Conservation (phyloP, 2,329 filamentous ascomycete genomes). For the Penicillium digitatum region DNA sequence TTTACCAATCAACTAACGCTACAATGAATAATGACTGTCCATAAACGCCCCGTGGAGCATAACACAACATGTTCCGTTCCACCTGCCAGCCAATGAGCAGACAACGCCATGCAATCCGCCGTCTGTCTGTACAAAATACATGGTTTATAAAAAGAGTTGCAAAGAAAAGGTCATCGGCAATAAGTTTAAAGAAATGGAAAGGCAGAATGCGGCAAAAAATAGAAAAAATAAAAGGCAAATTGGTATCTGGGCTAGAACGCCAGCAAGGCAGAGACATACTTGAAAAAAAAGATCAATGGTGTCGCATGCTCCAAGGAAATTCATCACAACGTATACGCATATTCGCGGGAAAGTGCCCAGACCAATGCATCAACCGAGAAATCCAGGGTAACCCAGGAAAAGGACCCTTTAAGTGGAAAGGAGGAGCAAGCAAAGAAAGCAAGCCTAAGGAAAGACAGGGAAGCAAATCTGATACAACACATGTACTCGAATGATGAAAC, state of each 20-base stretch:
- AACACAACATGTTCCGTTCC: neutral
- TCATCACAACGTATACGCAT: conserved; percentile 26
- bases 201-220: conserved; percentile 2
- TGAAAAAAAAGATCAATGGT: conserved; percentile 12
- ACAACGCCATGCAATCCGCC: neutral
- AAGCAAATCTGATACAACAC: conserved; percentile 19
- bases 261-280: conserved; percentile 16
- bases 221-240: conserved; percentile 17
- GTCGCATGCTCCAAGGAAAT: conserved; percentile 16
- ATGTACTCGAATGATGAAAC: conserved; percentile 19
- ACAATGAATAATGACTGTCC: neutral
- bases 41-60: neutral
- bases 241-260: conserved; percentile 29
- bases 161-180: neutral
- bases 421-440: conserved; percentile 21
- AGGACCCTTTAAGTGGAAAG: conserved; percentile 13
- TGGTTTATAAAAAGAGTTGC: neutral
- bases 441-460: conserved; percentile 18
- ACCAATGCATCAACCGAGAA: conserved; percentile 18
- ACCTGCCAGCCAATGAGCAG: neutral
- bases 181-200: conserved; percentile 7
- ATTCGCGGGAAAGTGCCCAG: conserved; percentile 11
- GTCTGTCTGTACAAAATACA: neutral
- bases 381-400: conserved; percentile 13
- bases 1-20: neutral